Base-by-base conservation (phyloP, 2,329 filamentous ascomycete species). In the Pseudopyrenochaeta lycopersici region DNA sequence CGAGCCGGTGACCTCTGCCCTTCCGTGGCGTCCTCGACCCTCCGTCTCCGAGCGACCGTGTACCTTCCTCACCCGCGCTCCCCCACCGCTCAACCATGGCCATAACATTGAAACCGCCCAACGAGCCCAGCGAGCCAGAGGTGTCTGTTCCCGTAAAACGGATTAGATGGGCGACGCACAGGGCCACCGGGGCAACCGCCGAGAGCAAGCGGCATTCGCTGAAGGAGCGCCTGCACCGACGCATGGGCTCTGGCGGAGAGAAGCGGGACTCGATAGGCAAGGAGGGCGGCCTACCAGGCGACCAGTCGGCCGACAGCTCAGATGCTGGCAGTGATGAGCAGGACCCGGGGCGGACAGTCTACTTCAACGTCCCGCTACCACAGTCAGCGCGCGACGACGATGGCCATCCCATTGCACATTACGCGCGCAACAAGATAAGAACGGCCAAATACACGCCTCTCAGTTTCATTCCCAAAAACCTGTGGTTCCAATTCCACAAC, bases 401-500 rank as follows among this genome's bases (percentile, higher is more conserved):
- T 41, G 95, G 93, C 31, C 83, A 86, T 54, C 90, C 92, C 2
- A 75, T 81, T 48, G 82, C 85, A 52, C 81, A 85, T 18, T 99
- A 89, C 76, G 84, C 90, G 43, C 85, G 94, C 63, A 99, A 99
- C 82, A 99, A 99, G 83, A 97, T 99, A 75, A 86, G 96, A 66
- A 99, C 95, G 2, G 91, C 95, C 54, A 99, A 98, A 78, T 99
- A 99, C 77, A 99, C 95, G 7, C 90, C 96, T 7, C 77, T 99
- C 60, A 96, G 91, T 55, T 99, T 99, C 77, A 77, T 99, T 23
- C 95, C 95, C 12, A 98, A 98, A 81, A 98, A 99, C 77, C 74
- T 99, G 71, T 99, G 89, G 87, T 91, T 96, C 62, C 96, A 99
- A 77, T 98, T 99, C 73, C 94, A 99, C 78, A 98, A 98, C 72